Base-by-base conservation (phyloP, 169 alveolate species). In the Plasmodium falciparum region DNA sequence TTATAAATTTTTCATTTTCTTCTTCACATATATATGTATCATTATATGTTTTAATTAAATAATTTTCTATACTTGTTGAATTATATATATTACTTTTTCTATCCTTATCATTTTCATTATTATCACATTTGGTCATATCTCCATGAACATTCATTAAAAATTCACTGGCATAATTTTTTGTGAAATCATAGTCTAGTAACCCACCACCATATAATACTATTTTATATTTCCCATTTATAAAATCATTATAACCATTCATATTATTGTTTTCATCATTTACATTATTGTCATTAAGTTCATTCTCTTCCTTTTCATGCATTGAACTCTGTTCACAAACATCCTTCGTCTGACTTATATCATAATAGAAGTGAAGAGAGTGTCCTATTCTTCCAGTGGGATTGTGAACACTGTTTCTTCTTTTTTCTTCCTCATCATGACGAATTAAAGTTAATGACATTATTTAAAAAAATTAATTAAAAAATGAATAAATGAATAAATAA, bases 11-110 rank as follows among this genome's bases (percentile, higher is more conserved):
- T 22, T 59, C 43, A 29, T 70, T 86, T 39, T 70, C 66, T 17
- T 86, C 88, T 70, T 86, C 92, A 61, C 92, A 86, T 58, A 86
- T 86, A 67, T 86, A 72, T 49, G 56, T 17, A 72, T 86, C 92
- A 72, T 86, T 86, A 86, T 29, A 72, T 3, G 88, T 86, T 86
- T 58, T 71, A 49, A 11, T 20, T 86, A 86, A 74, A 61, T 63
- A 45, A 47, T 73, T 59, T 65, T 86, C 92, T 11, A 86, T 63
- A 45, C 62, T 43, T 69, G 73, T 61, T n/a, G 26, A 15, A 47
- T 9, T 58, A 45, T 43, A 50, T 26, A 13, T 43, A 1, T 12
- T 67, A 61, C 59, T 13, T 69, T 24, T 49, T 39, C 17, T 47
- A 5, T 83, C 73, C 2, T 22, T 70, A 61, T 80, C 29, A n/a